A percentile compares a stretch with the other conserved stretches of the same genome.
phyloP scores from a whole-genome alignment of 2,329 filamentous ascomycete species.

The Immersiporthe knoxdaviesiana region DNA sequence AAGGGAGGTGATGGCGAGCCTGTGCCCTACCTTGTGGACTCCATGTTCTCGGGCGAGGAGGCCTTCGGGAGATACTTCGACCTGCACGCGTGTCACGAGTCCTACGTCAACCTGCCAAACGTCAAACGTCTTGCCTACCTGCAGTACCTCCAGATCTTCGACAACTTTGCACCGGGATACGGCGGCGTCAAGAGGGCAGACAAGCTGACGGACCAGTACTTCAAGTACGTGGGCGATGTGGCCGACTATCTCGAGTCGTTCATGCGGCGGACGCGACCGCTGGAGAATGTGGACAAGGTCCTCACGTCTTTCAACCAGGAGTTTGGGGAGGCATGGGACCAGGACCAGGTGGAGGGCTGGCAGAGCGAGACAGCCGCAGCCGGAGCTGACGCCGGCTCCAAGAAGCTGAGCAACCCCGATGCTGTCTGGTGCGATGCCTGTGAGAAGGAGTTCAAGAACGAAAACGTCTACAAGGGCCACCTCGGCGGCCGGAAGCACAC shows the following conservation, averaged over 20 bases:
- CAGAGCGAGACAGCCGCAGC: slow-evolving; percentile 54
- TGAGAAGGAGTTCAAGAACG: slow-evolving; percentile 92
- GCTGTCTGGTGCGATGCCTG: slow-evolving; percentile 90
- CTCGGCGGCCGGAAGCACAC: slow-evolving; percentile 91
- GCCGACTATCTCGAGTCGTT: slow-evolving; percentile 86
- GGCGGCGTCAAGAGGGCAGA: slow-evolving; percentile 76
- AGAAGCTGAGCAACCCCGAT: slow-evolving; percentile 50
- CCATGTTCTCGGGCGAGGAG: slow-evolving; percentile 95
- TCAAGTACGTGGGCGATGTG: slow-evolving; percentile 81
- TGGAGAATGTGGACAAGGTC: slow-evolving; percentile 83
- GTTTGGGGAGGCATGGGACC: slow-evolving; percentile 82
- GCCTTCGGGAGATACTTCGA: slow-evolving; percentile 92
- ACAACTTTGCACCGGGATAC: slow-evolving; percentile 76
- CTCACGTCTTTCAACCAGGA: slow-evolving; percentile 78
- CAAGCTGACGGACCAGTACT: slow-evolving; percentile 92
- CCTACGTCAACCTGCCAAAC: slow-evolving; percentile 86
- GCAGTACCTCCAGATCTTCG: slow-evolving; percentile 90
- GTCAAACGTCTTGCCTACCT: slow-evolving; percentile 86
- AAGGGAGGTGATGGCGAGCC: slow-evolving; percentile 64
- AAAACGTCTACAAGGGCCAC: slow-evolving; percentile 91
- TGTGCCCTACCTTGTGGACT: slow-evolving; percentile 73
- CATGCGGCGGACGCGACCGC: slow-evolving; percentile 78
- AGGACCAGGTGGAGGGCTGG: slow-evolving; percentile 82
- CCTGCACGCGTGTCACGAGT: slow-evolving; percentile 79
- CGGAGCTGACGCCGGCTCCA: slow-evolving; percentile 43